Evolutionary conservation across 306 rosid genomes (phyloP).

Genomic region (Abrus precatorius): DNA sequence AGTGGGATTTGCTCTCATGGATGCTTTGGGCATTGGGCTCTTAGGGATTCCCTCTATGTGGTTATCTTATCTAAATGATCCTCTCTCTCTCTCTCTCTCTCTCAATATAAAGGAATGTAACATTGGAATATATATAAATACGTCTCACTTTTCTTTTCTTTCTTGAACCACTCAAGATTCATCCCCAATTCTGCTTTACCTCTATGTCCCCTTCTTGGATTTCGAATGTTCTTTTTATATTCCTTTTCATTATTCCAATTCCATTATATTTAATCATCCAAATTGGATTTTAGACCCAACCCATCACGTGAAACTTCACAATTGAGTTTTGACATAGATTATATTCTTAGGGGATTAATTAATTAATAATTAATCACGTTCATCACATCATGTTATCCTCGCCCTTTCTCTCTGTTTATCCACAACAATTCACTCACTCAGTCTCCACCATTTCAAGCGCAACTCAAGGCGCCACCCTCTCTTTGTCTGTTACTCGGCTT

Average conservation of each 20-base stretch:
- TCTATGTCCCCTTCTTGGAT: conserved; percentile 55
- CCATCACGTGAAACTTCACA: conserved; percentile 78
- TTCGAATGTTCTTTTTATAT: conserved; percentile 55
- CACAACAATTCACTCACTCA: neutral
- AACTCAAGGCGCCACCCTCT: conserved; percentile 69
- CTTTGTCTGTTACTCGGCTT: conserved; percentile 60
- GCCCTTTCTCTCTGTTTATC: conserved; percentile 9
- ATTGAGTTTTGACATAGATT: conserved; percentile 16
- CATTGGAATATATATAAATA: conserved; percentile 32
- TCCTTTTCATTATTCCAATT: conserved; percentile 55
- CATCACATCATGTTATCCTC: conserved; percentile 34
- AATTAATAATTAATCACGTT: conserved; percentile 33
- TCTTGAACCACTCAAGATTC: conserved; percentile 58
- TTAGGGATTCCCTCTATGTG: conserved; percentile 80
- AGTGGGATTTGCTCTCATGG: conserved; percentile 70
- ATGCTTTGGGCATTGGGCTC: conserved; percentile 69
- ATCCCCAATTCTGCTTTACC: conserved; percentile 50
- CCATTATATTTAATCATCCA: conserved; percentile 40
- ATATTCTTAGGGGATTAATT: conserved; percentile 3
- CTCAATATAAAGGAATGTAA: conserved; percentile 62
- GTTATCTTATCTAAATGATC: conserved; percentile 47
- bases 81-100: conserved; percentile 36
- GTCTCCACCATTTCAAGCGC: neutral
- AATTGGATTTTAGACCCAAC: conserved; percentile 61
- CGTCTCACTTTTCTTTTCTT: conserved; percentile 32